phyloP scores from a whole-genome alignment of 495 filamentous ascomycete species.

The Penicillium paxilli region DNA sequence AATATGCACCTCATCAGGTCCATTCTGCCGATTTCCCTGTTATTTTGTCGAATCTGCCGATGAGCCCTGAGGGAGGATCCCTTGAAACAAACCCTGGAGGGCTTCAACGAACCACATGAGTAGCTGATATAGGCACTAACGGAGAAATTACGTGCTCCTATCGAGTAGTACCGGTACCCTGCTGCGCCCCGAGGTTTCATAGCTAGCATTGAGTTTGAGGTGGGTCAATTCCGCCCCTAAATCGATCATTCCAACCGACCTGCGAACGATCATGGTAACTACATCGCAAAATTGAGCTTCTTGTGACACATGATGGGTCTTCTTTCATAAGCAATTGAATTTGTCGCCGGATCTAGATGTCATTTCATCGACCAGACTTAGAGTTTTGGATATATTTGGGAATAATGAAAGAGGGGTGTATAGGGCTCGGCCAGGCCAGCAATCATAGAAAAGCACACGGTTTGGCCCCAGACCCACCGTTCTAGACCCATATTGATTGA shows the following conservation, averaged over 20 bases:
- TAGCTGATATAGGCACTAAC: neutral
- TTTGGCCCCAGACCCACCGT: neutral
- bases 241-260: constrained; percentile 1
- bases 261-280: neutral
- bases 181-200: neutral
- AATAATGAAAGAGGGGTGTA: neutral
- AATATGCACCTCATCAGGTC: neutral
- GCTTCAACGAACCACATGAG: neutral
- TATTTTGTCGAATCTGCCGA: neutral
- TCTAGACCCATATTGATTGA: neutral
- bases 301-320: no score
- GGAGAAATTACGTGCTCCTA: neutral
- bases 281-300: neutral
- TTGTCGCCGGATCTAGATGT: no score
- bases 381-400: neutral
- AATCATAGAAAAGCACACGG: neutral
- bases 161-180: neutral
- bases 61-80: neutral
- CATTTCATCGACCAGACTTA: neutral
- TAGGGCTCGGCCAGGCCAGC: neutral
- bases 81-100: neutral
- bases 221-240: neutral
- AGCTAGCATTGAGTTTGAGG: neutral
- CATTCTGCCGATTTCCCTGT: neutral
- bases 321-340: no score